These are phyloP conservation scores for Suhomyces tanzawaensis DNA, from an alignment of 805 yeast genomes.

Conservation along the genomic window DNA sequence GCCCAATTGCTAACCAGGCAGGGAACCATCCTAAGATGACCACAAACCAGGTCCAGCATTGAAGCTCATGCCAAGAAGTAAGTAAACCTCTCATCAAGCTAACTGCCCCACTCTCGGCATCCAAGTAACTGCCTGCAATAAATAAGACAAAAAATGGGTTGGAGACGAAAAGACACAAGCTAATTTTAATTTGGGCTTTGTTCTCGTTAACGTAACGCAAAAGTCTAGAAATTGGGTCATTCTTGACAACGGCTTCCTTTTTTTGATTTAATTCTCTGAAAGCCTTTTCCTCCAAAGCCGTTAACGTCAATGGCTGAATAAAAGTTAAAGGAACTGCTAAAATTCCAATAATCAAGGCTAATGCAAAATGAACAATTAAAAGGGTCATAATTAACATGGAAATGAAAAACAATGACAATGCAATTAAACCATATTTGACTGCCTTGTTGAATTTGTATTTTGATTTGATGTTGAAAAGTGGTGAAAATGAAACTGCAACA, in stretches of 20 bases:
- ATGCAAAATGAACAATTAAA: constrained; percentile 78
- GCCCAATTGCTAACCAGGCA: constrained; percentile 56
- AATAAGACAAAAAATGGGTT: constrained; percentile 49
- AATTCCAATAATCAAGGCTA: constrained; percentile 70
- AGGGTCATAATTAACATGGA: constrained; percentile 71
- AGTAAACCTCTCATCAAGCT: constrained; percentile 51
- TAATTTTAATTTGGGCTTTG: constrained; percentile 16
- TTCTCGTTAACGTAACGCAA: constrained; percentile 6
- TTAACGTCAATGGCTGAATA: constrained; percentile 38
- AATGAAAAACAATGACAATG: constrained; percentile 53
- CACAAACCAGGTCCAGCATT: constrained; percentile 85
- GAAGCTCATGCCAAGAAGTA: constrained; percentile 63
- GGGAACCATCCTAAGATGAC: constrained; percentile 79
- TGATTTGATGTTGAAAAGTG: constrained; percentile 7
- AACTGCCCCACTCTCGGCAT: constrained; percentile 32
- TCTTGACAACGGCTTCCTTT: neutral
- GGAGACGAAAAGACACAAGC: constrained; percentile 39
- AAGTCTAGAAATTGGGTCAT: constrained; percentile 6
- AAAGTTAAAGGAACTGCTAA: constrained; percentile 75
- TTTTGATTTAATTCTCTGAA: constrained; percentile 1
- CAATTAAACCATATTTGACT: constrained; percentile 27
- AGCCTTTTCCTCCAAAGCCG: constrained; percentile 8
- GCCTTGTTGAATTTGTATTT: constrained; percentile 17
- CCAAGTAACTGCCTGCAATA: constrained; percentile 25
- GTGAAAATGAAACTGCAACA: constrained; percentile 14